Conservation (phyloP, 192 early-diverging fungal genomes). For the Entomortierella chlamydospora region DNA sequence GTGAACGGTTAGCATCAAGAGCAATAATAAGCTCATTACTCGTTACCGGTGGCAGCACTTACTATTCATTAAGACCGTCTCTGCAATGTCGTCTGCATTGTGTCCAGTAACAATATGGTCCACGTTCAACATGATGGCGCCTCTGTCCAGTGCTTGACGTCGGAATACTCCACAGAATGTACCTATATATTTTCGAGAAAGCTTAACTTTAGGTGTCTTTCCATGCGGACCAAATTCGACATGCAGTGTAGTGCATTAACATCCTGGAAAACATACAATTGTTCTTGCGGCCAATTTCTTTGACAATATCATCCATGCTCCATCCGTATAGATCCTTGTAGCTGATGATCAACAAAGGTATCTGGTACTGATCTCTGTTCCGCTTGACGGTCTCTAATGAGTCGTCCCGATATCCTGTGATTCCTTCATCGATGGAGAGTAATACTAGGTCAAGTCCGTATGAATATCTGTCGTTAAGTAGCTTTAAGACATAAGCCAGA, state of each 20-base stretch:
- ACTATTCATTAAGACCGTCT: constrained; percentile 99
- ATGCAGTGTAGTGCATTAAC: background rate
- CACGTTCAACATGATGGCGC: constrained; percentile 88
- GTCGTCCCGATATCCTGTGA: constrained; percentile 97
- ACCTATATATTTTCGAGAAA: constrained; percentile 16
- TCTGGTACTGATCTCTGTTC: constrained; percentile 92
- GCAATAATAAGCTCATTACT: background rate
- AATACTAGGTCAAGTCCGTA: constrained; percentile 93
- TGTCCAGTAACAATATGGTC: constrained; percentile 99
- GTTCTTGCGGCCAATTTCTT: constrained; percentile 94
- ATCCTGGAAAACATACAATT: constrained; percentile 72
- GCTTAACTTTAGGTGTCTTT: background rate
- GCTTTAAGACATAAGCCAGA: constrained; percentile 93
- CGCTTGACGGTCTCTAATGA: constrained; percentile 97
- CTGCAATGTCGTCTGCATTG: constrained; percentile 99
- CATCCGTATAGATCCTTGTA: constrained; percentile 97
- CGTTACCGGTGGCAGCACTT: background rate
- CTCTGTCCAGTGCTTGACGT: constrained; percentile 95
- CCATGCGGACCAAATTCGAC: background rate
- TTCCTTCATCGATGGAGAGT: constrained; percentile 98
- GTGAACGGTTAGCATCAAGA: too few relatives aligned
- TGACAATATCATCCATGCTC: constrained; percentile 98
- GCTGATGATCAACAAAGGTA: constrained; percentile 94
- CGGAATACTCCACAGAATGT: constrained; percentile 99
- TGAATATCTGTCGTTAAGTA: constrained; percentile 90